Conservation (phyloP, 352 stramenopile genomes). For the Phytopythium ostracodes region DNA sequence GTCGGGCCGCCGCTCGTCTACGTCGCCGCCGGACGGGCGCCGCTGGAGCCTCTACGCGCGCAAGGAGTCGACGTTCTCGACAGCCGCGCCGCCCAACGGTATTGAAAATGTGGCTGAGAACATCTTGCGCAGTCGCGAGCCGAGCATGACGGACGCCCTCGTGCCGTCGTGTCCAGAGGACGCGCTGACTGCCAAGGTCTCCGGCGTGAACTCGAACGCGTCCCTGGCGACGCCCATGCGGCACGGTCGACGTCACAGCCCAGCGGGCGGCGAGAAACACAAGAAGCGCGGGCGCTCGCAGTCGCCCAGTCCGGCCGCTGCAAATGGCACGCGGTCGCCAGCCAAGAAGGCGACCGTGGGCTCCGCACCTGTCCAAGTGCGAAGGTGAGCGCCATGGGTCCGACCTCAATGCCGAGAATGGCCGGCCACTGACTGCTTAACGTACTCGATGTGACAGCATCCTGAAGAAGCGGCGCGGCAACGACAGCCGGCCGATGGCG, state of each 20-base stretch:
- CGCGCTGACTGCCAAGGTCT: constrained; percentile 1
- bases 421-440: neutral
- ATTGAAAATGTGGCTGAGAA: constrained; percentile 80
- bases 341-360: neutral
- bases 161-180: constrained; percentile 31
- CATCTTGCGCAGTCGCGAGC: constrained; percentile 49
- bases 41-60: constrained; percentile 68
- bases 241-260: constrained; percentile 21
- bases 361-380: constrained; percentile 8
- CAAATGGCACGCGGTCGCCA: neutral
- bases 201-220: constrained; percentile 1
- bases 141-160: constrained; percentile 14
- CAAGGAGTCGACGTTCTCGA: constrained; percentile 42
- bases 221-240: constrained; percentile 21
- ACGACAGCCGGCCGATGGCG: constrained; percentile 8
- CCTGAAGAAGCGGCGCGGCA: constrained; percentile 57
- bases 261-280: constrained; percentile 10
- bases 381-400: constrained; percentile 13
- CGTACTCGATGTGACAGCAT: constrained; percentile 29
- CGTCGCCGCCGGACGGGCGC: constrained; percentile 24
- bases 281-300: neutral
- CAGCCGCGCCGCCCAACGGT: constrained; percentile 37
- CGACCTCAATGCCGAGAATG: too few species aligned
- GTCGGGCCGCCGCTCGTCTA: neutral
- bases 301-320: neutral